phyloP scores from a whole-genome alignment of 2,329 filamentous ascomycete genomes.

The Calonectria henricotiae region DNA sequence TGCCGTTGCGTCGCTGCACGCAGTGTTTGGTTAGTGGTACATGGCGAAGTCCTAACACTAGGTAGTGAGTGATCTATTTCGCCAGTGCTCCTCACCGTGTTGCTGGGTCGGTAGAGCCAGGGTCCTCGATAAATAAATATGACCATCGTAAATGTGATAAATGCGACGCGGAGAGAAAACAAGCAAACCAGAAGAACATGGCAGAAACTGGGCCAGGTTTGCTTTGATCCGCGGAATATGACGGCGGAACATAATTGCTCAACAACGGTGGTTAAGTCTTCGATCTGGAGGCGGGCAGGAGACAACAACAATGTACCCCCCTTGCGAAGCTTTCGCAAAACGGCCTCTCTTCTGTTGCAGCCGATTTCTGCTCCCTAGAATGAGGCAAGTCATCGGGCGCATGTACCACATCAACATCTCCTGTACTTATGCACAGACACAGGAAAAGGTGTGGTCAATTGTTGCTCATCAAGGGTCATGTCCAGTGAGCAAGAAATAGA shows the following conservation, averaged over 20 bases:
- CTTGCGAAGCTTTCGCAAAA: constrained; percentile 1
- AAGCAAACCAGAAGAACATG: neutral
- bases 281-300: neutral
- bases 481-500: constrained; percentile 9
- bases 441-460: neutral
- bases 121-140: constrained; percentile 24
- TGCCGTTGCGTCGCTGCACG: constrained; percentile 13
- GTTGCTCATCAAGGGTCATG: constrained; percentile 15
- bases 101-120: constrained; percentile 20
- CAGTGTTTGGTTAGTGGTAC: constrained; percentile 10
- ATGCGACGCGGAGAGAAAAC: neutral
- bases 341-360: neutral
- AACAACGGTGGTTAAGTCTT: neutral
- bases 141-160: constrained; percentile 8
- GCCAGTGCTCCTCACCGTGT: constrained; percentile 28
- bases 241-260: neutral
- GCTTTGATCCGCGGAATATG: neutral
- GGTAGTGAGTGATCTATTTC: constrained; percentile 15
- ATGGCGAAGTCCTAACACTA: constrained; percentile 29
- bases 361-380: neutral
- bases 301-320: neutral
- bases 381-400: constrained; percentile 5
- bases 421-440: neutral
- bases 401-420: constrained; percentile 11
- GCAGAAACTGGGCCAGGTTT: neutral